Conservation (phyloP, 352 stramenopile species). For the Globisporangium cylindrosporum region DNA sequence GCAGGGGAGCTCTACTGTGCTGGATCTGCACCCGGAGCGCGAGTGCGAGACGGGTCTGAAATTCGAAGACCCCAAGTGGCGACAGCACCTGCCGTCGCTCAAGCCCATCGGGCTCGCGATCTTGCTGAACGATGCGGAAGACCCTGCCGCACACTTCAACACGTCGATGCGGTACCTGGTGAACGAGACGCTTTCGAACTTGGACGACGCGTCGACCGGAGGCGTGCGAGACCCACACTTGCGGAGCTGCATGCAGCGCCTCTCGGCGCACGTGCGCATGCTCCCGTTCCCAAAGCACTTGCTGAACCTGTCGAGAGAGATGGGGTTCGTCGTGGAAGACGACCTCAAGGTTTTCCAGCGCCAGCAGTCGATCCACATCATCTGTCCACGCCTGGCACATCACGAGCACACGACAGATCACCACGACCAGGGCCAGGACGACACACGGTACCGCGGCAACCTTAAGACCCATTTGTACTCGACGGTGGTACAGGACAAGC, state of each 20-base stretch:
- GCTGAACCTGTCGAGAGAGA: constrained; percentile 75
- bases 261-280: constrained; percentile 84
- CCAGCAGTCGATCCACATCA: constrained; percentile 76
- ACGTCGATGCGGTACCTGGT: constrained; percentile 72
- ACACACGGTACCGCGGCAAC: constrained; percentile 79
- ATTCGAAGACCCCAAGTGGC: constrained; percentile 87
- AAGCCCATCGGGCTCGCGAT: constrained; percentile 81
- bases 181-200: constrained; percentile 37
- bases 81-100: constrained; percentile 67
- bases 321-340: constrained; percentile 68
- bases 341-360: constrained; percentile 68
- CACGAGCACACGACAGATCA: constrained; percentile 84
- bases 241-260: constrained; percentile 65
- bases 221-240: constrained; percentile 37
- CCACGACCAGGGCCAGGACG: constrained; percentile 83
- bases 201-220: constrained; percentile 13
- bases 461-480: constrained; percentile 87
- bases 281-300: constrained; percentile 82
- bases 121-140: constrained; percentile 75
- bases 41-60: constrained; percentile 75
- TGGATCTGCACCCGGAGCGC: constrained; percentile 75
- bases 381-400: constrained; percentile 73
- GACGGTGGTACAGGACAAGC: constrained; percentile 80
- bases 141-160: constrained; percentile 62
- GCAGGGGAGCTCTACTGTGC: constrained; percentile 52